phyloP scores from a whole-genome alignment of 2,329 filamentous ascomycete genomes.

The Trichoderma sp. region DNA sequence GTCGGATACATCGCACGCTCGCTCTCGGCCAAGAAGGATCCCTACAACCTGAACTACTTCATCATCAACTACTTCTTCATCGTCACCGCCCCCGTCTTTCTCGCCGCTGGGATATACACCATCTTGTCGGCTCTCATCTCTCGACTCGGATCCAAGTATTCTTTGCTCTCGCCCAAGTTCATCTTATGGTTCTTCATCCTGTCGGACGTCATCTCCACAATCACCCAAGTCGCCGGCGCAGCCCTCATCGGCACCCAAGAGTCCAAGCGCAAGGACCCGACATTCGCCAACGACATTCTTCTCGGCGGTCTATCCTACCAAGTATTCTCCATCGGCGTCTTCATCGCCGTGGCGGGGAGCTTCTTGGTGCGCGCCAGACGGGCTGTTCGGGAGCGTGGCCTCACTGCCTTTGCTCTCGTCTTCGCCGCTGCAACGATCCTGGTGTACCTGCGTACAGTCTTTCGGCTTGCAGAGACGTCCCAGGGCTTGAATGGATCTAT shows the following conservation, averaged over 20 bases:
- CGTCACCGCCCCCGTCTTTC: conserved; percentile 60
- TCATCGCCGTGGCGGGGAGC: conserved; percentile 47
- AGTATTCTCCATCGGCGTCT: conserved; percentile 53
- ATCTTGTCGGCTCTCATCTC: conserved; percentile 54
- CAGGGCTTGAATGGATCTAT: conserved; percentile 51
- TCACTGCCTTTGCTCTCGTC: conserved; percentile 46
- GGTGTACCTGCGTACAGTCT: conserved; percentile 56
- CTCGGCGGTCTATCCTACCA: conserved; percentile 59
- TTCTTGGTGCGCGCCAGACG: conserved; percentile 46
- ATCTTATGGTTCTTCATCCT: conserved; percentile 59
- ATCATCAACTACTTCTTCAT: conserved; percentile 64
- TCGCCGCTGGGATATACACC: conserved; percentile 59
- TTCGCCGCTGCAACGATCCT: conserved; percentile 51
- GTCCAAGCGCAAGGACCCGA: conserved; percentile 53
- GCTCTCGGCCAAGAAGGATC: conserved; percentile 53
- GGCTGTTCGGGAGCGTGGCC: conserved; percentile 36
- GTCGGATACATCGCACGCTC: conserved; percentile 53
- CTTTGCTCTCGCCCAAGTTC: conserved; percentile 49
- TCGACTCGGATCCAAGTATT: conserved; percentile 46
- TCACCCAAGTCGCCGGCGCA: conserved; percentile 57
- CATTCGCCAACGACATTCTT: conserved; percentile 56
- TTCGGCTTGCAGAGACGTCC: conserved; percentile 57
- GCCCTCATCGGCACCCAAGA: conserved; percentile 55
- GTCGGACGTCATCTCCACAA: conserved; percentile 56
- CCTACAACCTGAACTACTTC: conserved; percentile 58